Evolutionary conservation across 2,329 filamentous ascomycete genomes (phyloP), one percentile per base, ranked within the genome.

Genomic region (Penicillium freii): DNA sequence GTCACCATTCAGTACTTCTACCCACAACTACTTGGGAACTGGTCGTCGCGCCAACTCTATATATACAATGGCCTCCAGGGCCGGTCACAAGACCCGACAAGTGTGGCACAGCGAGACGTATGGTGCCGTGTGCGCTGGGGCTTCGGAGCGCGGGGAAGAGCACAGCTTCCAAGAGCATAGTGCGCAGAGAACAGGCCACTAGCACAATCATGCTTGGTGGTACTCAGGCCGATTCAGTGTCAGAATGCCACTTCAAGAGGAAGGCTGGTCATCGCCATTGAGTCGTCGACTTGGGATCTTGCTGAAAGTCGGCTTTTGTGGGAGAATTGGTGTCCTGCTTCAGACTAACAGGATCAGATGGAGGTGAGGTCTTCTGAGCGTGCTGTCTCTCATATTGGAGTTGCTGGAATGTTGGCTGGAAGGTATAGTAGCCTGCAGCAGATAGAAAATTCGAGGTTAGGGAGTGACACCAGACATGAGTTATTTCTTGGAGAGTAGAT

Each of bases 331-430:
- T 33, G 19, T 44, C 27, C 9, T 55, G 43, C 21, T 59, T 52
- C 8, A 44, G 21, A 36, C 33, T 9, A 50, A 45, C 31, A 29
- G 46, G 3, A 34, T 45, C 36, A 25, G 56, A 44, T 4, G 25
- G 17, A 21, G 34, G 9, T n/a, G 47, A 58, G 23, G 65, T 63
- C 60, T 58, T 53, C 15, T 51, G 57, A 1, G 45, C 25, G 1
- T 57, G 66, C 2, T 49, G 48, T 48, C 71, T 71, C 34, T 75
- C 71, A 40, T 58, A 51, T 25, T 75, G 68, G 34, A 75, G 64
- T 46, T 77, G 68, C 43, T 71, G 66, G 44, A 77, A 71, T 21
- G 74, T 70, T 23, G 76, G 76, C 51, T 78, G 73, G 66, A 78
- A 78, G 53, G 72, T 73, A 60, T 77, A 74, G 62, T 78, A 77